phyloP scores from a whole-genome alignment of 768 basidiomycete species.

The Austroboletus festivus region DNA sequence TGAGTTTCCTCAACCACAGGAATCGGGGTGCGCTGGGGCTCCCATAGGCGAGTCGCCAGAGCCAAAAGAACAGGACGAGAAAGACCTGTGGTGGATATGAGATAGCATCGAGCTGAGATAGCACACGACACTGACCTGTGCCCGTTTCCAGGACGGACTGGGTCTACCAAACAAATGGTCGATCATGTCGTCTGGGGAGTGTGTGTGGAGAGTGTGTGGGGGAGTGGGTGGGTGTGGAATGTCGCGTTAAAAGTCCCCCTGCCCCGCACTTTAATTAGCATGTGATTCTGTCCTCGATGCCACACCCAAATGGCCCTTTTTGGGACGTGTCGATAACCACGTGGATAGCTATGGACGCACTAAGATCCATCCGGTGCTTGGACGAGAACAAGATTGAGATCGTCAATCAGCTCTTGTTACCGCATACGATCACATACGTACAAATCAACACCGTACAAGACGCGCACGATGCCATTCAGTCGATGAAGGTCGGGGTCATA shows the following conservation, averaged over 20 bases:
- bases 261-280: slow-evolving; percentile 15
- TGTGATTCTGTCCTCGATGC: slow-evolving; percentile 30
- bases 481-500: slow-evolving; percentile 97
- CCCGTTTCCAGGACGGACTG: slow-evolving; percentile 84
- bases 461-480: slow-evolving; percentile 91
- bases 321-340: slow-evolving; percentile 12
- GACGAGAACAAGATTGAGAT: slow-evolving; percentile 68
- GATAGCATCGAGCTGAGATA: background rate
- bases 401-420: slow-evolving; percentile 85
- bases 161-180: slow-evolving; percentile 90
- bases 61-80: slow-evolving; percentile 89
- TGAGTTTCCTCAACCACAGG: slow-evolving; percentile 59
- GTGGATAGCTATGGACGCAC: slow-evolving; percentile 18
- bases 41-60: slow-evolving; percentile 72
- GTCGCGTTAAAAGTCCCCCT: background rate
- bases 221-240: too few relatives aligned
- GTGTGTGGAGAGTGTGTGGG: slow-evolving; percentile 1
- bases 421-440: slow-evolving; percentile 68
- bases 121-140: slow-evolving; percentile 65
- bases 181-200: slow-evolving; percentile 87
- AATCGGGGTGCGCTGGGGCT: slow-evolving; percentile 61
- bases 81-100: slow-evolving; percentile 59
- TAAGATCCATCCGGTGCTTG: slow-evolving; percentile 40
- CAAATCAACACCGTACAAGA: slow-evolving; percentile 70
- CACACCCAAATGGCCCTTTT: slow-evolving; percentile 15